A percentile compares a stretch with the other conserved stretches of the same genome.
Conservation (phyloP, 108 stramenopile genomes). For the Nitzschia palea region DNA sequence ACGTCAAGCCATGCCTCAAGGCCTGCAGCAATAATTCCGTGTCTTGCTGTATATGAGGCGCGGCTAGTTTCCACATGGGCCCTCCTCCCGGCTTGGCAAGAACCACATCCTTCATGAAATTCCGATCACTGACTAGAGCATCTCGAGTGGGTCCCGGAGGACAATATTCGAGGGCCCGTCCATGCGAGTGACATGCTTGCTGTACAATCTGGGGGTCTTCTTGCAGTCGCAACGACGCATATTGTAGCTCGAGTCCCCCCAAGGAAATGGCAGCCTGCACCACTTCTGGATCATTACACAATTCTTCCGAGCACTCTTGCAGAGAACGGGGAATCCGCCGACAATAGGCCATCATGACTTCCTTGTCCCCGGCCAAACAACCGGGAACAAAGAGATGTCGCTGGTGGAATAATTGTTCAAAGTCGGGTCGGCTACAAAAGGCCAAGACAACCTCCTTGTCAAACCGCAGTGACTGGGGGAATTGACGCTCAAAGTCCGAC, state of each 20-base stretch:
- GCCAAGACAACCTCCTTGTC: conserved; percentile 38
- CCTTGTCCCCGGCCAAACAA: conserved; percentile 27
- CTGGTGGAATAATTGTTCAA: conserved; percentile 23
- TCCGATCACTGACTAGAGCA: conserved; percentile 7
- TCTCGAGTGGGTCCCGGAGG: conserved; percentile 24
- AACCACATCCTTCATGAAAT: conserved; percentile 32
- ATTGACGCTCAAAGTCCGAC: conserved; percentile 38
- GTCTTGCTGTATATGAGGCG: conserved; percentile 17
- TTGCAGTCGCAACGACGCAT: conserved; percentile 25
- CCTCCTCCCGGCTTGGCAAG: conserved; percentile 22
- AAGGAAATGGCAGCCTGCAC: conserved; percentile 28
- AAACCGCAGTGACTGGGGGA: conserved; percentile 31
- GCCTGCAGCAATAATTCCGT: conserved; percentile 28
- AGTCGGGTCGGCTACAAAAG: conserved; percentile 36
- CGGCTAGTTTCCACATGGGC: conserved; percentile 33
- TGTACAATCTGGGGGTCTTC: conserved; percentile 14
- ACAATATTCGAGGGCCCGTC: conserved; percentile 38
- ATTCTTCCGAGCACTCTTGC: conserved; percentile 31
- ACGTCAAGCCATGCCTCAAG: conserved; percentile 27
- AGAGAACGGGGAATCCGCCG: conserved; percentile 34
- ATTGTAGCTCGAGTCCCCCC: conserved; percentile 39
- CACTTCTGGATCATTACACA: conserved; percentile 25
- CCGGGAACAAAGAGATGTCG: conserved; percentile 37
- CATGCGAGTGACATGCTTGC: conserved; percentile 29
- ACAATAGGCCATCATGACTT: conserved; percentile 45